Evolutionary conservation across 2,329 filamentous ascomycete genomes (phyloP).

Genomic region (Colletotrichum sojae): DNA sequence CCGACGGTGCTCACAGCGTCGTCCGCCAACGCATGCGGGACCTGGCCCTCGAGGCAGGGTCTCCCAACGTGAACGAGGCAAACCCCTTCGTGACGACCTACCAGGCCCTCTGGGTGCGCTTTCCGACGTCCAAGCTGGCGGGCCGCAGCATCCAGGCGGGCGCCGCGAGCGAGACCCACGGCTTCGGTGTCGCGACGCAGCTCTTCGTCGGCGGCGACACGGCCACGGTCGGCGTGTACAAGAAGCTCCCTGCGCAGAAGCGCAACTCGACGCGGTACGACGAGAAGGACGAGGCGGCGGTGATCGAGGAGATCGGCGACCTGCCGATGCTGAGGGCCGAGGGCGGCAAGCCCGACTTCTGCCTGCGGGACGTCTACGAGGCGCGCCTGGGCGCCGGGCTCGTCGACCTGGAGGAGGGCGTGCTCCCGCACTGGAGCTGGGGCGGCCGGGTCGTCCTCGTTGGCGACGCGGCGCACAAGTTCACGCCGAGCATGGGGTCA

Average conservation of each 20-base stretch:
- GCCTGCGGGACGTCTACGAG: slow-evolving; percentile 47
- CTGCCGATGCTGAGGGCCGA: slow-evolving; percentile 44
- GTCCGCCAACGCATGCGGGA: slow-evolving; percentile 50
- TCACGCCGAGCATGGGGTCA: slow-evolving; percentile 51
- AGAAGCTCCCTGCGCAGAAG: slow-evolving; percentile 46
- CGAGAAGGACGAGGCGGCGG: slow-evolving; percentile 46
- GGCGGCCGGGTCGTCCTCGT: slow-evolving; percentile 50
- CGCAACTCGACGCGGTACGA: slow-evolving; percentile 47
- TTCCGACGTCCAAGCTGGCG: slow-evolving; percentile 21
- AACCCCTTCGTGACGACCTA: slow-evolving; percentile 41
- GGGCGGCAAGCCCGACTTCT: slow-evolving; percentile 8
- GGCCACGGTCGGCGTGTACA: slow-evolving; percentile 47
- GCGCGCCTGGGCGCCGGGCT: slow-evolving; percentile 41
- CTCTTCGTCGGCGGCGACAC: slow-evolving; percentile 45
- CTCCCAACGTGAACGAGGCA: slow-evolving; percentile 6
- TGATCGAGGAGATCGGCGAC: slow-evolving; percentile 45
- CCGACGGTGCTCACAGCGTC: slow-evolving; percentile 58
- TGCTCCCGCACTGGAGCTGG: slow-evolving; percentile 49
- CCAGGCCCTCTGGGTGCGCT: slow-evolving; percentile 44
- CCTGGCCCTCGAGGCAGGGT: neutral
- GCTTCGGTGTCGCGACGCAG: slow-evolving; percentile 43
- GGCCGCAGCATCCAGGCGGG: slow-evolving; percentile 7
- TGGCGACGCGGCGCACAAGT: slow-evolving; percentile 53
- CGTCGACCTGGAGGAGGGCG: slow-evolving; percentile 52
- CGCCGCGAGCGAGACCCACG: slow-evolving; percentile 38